Evolutionary conservation across 768 basidiomycete species (phyloP), one percentile per base, ranked within the genome.

Genomic region (Lentinula sp.): DNA sequence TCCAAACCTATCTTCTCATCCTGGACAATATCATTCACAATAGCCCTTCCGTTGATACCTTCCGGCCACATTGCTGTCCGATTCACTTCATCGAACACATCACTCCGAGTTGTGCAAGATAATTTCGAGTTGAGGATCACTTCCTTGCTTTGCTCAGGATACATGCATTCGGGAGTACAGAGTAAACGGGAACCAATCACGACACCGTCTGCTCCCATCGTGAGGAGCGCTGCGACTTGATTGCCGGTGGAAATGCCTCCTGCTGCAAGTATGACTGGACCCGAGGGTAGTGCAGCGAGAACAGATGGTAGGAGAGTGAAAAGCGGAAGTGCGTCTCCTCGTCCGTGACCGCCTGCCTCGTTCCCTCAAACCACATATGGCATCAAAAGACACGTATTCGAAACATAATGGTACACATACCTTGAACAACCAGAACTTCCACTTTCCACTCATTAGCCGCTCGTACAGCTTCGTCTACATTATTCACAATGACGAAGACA

Each of bases 361-460:
- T 68, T 72, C 11, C 81, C 81, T 82, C 16, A 5, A 40, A 5
- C 4, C 2, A 4, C 2, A 35, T 21, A 28, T 28, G 28, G 28
- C 15, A 34, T n/a, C n/a, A 51, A 7, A 42, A 34, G 5, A 42
- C 10, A n/a, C 21, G 15, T 18, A 16, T 37, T 48, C 50, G 53
- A 58, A 61, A 28, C 21, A 8, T 21, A 16, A 18, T 4, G n/a
- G 21, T 31, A 48, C 21, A 62, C 66, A 39, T 65, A 84, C 88
- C 87, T 79, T 90, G 88, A 0, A 79, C 83, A 4, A 89, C 84
- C 34, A 90, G 62, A 1, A 83, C 80, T 65, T 90, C 88, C 0
- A 78, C 81, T 52, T 76, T 77, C 77, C 78, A 83, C 4, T 76
- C 69, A 15, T 76, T 69, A 31, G 68, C 65, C 7, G 83, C 84